Evolutionary conservation across 768 basidiomycete genomes (phyloP).

Genomic region (Lepiota venenata): DNA sequence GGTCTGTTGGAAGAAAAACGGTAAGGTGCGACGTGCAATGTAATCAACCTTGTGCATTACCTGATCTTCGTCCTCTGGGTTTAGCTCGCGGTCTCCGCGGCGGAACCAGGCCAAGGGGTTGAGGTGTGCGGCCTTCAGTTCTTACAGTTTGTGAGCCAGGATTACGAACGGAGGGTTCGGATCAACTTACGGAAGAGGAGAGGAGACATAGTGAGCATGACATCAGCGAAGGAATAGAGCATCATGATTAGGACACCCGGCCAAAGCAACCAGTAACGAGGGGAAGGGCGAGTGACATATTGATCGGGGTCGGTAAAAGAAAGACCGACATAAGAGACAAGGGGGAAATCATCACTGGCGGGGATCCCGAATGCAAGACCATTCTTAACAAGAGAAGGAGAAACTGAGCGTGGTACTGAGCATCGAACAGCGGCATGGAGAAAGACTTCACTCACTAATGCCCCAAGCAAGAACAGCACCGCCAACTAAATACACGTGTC

Average conservation of each 20-base stretch:
- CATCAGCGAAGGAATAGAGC: conserved; percentile 54
- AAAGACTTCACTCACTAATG: conserved; percentile 35
- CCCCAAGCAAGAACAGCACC: conserved; percentile 59
- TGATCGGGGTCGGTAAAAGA: conserved; percentile 40
- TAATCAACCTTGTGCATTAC: conserved; percentile 10
- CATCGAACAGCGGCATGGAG: background rate
- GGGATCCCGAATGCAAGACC: conserved; percentile 45
- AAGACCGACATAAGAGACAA: conserved; percentile 41
- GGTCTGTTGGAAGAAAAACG: conserved; percentile 21
- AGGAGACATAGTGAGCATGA: conserved; percentile 37
- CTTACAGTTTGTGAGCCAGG: conserved; percentile 10
- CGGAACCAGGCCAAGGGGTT: conserved; percentile 30
- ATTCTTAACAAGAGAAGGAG: conserved; percentile 48
- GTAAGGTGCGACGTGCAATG: background rate
- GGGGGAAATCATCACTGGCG: conserved; percentile 35
- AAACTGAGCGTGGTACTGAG: conserved; percentile 29
- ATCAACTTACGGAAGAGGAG: conserved; percentile 25
- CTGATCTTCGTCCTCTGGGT: conserved; percentile 45
- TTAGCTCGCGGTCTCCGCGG: conserved; percentile 20
- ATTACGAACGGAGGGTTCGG: background rate
- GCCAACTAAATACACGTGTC: conserved; percentile 34
- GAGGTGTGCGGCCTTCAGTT: conserved; percentile 16
- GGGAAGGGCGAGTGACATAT: conserved; percentile 43
- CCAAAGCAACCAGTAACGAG: conserved; percentile 63
- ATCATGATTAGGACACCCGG: conserved; percentile 62